These are phyloP conservation scores for Dentipellis sp. DNA, from an alignment of 768 basidiomycete genomes.

Conservation along the genomic window DNA sequence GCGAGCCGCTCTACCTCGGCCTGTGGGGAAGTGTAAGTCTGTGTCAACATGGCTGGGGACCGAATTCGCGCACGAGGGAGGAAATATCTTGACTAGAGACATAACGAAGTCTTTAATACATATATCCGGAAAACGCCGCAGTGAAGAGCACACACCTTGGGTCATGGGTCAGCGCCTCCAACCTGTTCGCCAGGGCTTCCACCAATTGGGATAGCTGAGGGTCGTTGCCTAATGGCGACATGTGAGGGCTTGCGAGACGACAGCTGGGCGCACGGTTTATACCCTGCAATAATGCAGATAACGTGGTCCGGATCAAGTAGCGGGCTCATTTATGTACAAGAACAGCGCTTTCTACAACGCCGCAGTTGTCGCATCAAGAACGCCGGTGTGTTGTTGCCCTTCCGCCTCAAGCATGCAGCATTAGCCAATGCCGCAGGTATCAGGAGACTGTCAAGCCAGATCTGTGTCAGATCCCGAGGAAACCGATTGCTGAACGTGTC, in stretches of 20 bases:
- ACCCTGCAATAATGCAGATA: not conserved
- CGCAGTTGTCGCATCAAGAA: not conserved
- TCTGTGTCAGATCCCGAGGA: no score
- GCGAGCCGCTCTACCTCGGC: constrained; percentile 7
- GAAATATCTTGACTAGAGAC: not conserved
- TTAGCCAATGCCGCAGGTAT: no score
- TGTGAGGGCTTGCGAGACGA: not conserved
- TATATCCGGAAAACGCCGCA: not conserved
- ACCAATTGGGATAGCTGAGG: not conserved
- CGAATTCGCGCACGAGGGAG: not conserved
- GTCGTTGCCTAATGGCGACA: not conserved
- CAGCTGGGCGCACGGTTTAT: not conserved
- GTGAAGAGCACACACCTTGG: not conserved
- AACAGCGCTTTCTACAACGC: not conserved
- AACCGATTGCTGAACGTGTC: no score
- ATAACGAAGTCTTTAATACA: not conserved
- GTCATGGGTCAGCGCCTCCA: not conserved
- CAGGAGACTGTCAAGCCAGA: no score
- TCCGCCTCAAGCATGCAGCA: no score
- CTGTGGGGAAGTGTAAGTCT: constrained; percentile 1
- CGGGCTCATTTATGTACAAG: not conserved
- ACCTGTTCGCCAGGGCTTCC: not conserved
- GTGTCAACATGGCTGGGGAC: not conserved
- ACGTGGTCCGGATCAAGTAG: not conserved
- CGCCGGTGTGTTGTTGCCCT: not conserved